These are phyloP conservation scores for Cylindrotheca fusiformis DNA, from an alignment of 108 stramenopile species.

Conservation along the genomic window DNA sequence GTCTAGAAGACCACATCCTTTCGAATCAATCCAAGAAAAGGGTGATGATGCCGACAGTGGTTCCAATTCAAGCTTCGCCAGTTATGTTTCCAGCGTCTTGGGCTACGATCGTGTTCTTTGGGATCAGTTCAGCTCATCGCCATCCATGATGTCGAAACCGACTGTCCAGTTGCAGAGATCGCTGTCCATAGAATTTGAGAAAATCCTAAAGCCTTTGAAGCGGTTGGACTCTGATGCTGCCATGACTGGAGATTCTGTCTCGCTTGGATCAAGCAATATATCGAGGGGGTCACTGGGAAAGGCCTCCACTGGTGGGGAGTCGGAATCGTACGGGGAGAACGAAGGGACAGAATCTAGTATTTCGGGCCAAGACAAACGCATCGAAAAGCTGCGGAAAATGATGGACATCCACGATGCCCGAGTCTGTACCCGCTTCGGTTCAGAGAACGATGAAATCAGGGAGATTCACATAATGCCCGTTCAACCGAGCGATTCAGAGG, in stretches of 20 bases:
- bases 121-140: slow-evolving; percentile 28
- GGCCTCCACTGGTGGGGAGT: not conserved
- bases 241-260: slow-evolving; percentile 13
- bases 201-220: not conserved
- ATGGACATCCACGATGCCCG: slow-evolving; percentile 31
- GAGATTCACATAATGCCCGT: slow-evolving; percentile 6
- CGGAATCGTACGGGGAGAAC: not conserved
- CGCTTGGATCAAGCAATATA: slow-evolving; percentile 13
- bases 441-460: slow-evolving; percentile 8
- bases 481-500: slow-evolving; percentile 18
- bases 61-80: slow-evolving; percentile 44
- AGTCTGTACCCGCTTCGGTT: slow-evolving; percentile 18
- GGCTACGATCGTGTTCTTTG: slow-evolving; percentile 41
- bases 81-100: slow-evolving; percentile 30
- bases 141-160: not conserved
- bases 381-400: slow-evolving; percentile 12
- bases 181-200: slow-evolving; percentile 35
- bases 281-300: slow-evolving; percentile 15
- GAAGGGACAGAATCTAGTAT: slow-evolving; percentile 2
- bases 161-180: slow-evolving; percentile 43
- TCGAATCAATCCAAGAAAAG: not conserved
- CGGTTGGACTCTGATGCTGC: slow-evolving; percentile 1
- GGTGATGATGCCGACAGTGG: slow-evolving; percentile 11
- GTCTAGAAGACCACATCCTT: slow-evolving; percentile 4
- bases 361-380: slow-evolving; percentile 18